Conservation (phyloP, 257 asterid species). For the Solanum chmielewskii region DNA sequence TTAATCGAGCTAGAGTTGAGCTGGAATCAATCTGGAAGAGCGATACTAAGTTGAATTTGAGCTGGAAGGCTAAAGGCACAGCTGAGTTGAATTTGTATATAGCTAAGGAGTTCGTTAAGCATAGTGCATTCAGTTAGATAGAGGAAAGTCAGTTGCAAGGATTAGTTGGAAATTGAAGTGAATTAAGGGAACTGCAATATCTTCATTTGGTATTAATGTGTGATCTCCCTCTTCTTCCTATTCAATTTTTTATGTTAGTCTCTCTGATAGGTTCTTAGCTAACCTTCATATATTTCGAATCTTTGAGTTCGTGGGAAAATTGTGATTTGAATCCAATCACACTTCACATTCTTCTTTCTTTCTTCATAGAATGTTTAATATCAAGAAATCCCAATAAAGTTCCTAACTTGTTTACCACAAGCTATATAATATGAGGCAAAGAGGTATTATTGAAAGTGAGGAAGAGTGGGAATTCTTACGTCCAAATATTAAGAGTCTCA, state of each 20-base stretch:
- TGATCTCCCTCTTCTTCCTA: background rate
- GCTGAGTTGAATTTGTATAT: background rate
- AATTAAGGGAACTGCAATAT: background rate
- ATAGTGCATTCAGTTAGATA: background rate
- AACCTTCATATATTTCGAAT: background rate
- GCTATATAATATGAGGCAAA: background rate
- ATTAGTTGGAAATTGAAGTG: background rate
- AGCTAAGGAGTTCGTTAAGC: background rate
- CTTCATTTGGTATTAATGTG: background rate
- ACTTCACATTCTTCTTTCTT: background rate
- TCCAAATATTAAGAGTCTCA: conserved; percentile 96
- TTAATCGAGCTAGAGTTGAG: background rate
- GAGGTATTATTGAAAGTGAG: background rate
- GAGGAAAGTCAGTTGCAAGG: background rate
- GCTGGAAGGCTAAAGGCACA: background rate
- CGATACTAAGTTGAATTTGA: background rate
- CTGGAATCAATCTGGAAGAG: background rate
- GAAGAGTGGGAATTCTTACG: conserved; percentile 42
- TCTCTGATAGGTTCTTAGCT: background rate
- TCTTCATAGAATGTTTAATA: background rate
- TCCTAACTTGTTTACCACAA: background rate
- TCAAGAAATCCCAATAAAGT: background rate
- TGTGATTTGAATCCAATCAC: background rate
- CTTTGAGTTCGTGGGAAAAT: background rate
- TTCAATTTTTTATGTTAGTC: background rate